Base-by-base conservation (phyloP, 768 basidiomycete species). In the Boletellus sp. region DNA sequence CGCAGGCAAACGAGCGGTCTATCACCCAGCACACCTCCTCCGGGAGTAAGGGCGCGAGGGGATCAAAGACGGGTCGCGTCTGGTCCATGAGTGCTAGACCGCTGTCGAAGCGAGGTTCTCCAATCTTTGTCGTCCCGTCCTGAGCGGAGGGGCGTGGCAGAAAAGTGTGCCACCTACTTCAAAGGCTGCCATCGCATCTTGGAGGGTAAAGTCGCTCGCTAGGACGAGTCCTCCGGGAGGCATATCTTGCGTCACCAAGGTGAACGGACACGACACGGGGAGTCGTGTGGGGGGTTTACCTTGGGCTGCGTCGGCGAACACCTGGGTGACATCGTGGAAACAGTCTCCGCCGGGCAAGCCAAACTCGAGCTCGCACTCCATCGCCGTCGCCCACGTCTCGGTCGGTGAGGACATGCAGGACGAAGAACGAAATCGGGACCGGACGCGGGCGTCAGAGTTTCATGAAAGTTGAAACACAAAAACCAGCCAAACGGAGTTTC, bases 131-230 rank as follows among this genome's bases (percentile, higher is more conserved):
- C 15, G 91, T 61, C 15, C 28, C 45, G 33, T 33, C 33, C 39
- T 51, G 54, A 53, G 53, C 55, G 44, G 57, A 53, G 47, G 34
- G 1, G 46, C 42, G 54, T 34, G 47, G 42, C 37, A 12, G 45
- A 50, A 24, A 43, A 31, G 28, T 17, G 26, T 45, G 44, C 42
- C 20, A 59, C 74, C 51, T 63, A 88, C 90, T 79, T 94, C 88
- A 47, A 96, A 83, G 13, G 91, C 89, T 58, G 87, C 88, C 93
- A 97, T 95, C n/a, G 91, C 85, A 53, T 97, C 94, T 53, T 85
- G 78, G 41, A 95, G 73, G 16, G 81, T 79, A 57, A 91, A 86
- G 26, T 78, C 80, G 1, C 83, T 78, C 59, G 81, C 82, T 31
- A 90, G 76, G 6, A 93, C 52, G 50, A 92, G 70, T 33, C 75